A percentile compares a stretch with the other conserved stretches of the same genome.
phyloP scores from a whole-genome alignment of 352 stramenopile species.

The Globisporangium spinosum region DNA sequence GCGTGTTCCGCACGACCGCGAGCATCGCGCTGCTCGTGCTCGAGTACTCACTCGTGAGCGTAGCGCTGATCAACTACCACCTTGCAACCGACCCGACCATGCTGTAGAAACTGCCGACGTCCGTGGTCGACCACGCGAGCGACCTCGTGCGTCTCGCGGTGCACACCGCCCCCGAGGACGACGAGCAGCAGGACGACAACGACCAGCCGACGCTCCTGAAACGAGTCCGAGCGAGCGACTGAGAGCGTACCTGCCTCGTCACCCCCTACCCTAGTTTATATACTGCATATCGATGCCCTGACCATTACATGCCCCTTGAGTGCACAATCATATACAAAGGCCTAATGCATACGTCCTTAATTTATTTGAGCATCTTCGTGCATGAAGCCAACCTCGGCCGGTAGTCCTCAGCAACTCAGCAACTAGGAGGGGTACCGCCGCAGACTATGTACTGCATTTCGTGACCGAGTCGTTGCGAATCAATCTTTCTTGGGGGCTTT shows the following conservation, averaged over 20 bases:
- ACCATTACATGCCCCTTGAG: background rate
- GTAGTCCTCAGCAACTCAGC: too few relatives aligned
- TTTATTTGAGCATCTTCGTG: background rate
- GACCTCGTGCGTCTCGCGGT: conserved; percentile 12
- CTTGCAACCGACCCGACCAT: conserved; percentile 6
- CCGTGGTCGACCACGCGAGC: conserved; percentile 10
- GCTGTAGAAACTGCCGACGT: background rate
- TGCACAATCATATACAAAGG: background rate
- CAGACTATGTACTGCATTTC: too few relatives aligned
- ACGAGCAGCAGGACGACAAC: background rate
- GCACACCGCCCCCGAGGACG: conserved; percentile 6
- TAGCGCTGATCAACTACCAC: conserved; percentile 13
- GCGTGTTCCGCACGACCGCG: conserved; percentile 11
- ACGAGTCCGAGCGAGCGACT: background rate
- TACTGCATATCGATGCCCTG: background rate
- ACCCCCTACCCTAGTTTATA: background rate
- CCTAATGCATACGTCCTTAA: background rate
- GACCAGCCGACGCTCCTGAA: background rate
- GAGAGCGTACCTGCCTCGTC: background rate
- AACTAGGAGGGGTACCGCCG: too few relatives aligned
- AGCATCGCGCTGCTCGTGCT: conserved; percentile 13
- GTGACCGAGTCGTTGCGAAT: too few relatives aligned
- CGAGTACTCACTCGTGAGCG: conserved; percentile 17
- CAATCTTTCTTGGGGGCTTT: too few relatives aligned
- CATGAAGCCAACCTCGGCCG: too few relatives aligned